Evolutionary conservation across 2,329 filamentous ascomycete species (phyloP).

Genomic region (Penicillium sp.): DNA sequence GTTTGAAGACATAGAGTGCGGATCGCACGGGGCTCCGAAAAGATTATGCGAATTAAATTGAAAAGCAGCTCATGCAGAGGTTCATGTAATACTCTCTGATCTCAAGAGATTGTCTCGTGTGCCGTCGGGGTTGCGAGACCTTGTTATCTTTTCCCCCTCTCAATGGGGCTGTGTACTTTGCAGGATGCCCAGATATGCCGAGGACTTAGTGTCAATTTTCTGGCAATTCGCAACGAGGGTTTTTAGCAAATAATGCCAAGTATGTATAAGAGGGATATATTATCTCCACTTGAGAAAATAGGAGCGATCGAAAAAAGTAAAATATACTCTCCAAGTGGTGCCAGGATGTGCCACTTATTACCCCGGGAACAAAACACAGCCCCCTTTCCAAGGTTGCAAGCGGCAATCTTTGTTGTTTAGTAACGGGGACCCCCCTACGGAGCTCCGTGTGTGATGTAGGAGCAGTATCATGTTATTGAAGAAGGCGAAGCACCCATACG

Average conservation of each 20-base stretch:
- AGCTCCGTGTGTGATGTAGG: not conserved
- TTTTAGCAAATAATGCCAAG: not conserved
- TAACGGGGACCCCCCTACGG: not conserved
- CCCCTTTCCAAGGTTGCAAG: not conserved
- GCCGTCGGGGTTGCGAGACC: not conserved
- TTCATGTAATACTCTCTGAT: not conserved
- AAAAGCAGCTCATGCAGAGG: not conserved
- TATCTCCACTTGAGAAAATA: not conserved
- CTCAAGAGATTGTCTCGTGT: not conserved
- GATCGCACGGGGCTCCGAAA: not conserved
- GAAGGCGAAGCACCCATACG: not conserved
- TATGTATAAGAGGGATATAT: constrained; percentile 1
- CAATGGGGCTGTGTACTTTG: constrained; percentile 18
- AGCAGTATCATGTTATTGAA: not conserved
- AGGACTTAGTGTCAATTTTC: not conserved
- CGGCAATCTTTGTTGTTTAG: not conserved
- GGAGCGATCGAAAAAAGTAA: not conserved
- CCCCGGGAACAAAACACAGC: not conserved
- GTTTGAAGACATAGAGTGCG: constrained; percentile 1
- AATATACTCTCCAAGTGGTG: not conserved
- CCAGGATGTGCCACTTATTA: not conserved
- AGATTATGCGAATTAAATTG: not conserved
- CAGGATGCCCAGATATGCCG: constrained; percentile 15
- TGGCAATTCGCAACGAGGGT: not conserved
- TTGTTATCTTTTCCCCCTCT: constrained; percentile 8